Base-by-base conservation (phyloP, 495 filamentous ascomycete genomes). In the Neurospora tetrasperma region DNA sequence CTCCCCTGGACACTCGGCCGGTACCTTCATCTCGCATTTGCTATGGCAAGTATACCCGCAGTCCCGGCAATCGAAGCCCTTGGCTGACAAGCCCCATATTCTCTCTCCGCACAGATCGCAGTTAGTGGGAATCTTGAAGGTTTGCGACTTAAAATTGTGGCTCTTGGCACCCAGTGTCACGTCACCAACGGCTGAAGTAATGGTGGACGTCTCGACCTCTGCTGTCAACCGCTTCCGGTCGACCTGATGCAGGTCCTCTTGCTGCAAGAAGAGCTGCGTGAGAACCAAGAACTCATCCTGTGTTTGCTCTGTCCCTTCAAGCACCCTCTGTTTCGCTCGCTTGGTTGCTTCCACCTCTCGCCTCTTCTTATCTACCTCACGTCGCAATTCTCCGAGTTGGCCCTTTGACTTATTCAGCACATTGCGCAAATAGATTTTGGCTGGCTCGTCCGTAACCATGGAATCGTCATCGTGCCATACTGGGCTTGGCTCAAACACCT, bases 1-100 rank as follows among this genome's bases (percentile, higher is more conserved):
- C 80, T 98, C 96, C 44, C 96, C 96, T 0, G 96, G 96, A 77
- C 96, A 99, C 76, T 95, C 92, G 5, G 96, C 93, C 0, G 96
- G 94, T 2, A 98, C 96, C 79, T 98, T 99, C 90, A 99, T 93
- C 83, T 99, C 93, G 80, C 96, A 99, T 83, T 99, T 98, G 84
- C 89, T 95, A 83, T 99, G 96, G 77, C 96, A 99, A 3, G 94
- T 97, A 81, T 97, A 99, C 8, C 96, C 96, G 77, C 96, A 99
- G 79, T 97, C 94, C 73, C 90, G 88, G 79, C 96, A 99, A 80
- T 94, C 93, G 74, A 96, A 97, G 2, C 96, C 96, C 82, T 98
- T 98, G 35, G 96, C 96, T 3, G 92, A 94, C 16, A 99, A 79
- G 4, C 96, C 96, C 96, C 96, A 98, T 79, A 98, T 97, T 11